Conservation (phyloP, 176 grass and related monocot genomes). For the Oryza rufipogon region DNA sequence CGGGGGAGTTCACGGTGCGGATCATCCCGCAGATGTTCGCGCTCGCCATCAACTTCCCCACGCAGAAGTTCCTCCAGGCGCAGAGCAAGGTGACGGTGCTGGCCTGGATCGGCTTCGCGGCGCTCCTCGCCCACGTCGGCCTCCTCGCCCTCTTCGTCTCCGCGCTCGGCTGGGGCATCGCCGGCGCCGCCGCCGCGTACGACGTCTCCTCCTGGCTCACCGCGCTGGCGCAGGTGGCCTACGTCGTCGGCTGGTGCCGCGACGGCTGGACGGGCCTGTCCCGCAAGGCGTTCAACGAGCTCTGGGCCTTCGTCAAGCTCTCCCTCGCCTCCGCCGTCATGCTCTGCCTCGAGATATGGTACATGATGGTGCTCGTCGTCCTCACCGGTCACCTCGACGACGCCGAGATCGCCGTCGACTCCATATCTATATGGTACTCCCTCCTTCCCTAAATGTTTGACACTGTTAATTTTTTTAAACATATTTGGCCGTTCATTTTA, state of each 20-base stretch:
- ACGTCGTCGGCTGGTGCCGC: slow-evolving; percentile 61
- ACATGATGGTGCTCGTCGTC: slow-evolving; percentile 94
- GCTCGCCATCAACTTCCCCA: slow-evolving; percentile 77
- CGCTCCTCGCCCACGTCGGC: slow-evolving; percentile 56
- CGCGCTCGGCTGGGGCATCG: slow-evolving; percentile 56
- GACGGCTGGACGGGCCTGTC: slow-evolving; percentile 78
- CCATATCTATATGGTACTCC: slow-evolving; percentile 52
- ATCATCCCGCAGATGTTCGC: slow-evolving; percentile 93
- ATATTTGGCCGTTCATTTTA: too few relatives aligned
- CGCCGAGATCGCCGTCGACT: slow-evolving; percentile 85
- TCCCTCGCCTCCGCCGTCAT: slow-evolving; percentile 75
- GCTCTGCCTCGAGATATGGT: slow-evolving; percentile 93
- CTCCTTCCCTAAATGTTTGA: too few relatives aligned
- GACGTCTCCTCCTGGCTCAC: slow-evolving; percentile 58
- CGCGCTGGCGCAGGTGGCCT: slow-evolving; percentile 61
- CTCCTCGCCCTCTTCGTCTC: slow-evolving; percentile 62
- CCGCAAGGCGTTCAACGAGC: slow-evolving; percentile 45
- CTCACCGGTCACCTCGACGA: slow-evolving; percentile 85
- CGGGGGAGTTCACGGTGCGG: slow-evolving; percentile 55
- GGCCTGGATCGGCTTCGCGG: slow-evolving; percentile 63
- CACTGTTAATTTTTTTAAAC: too few relatives aligned
- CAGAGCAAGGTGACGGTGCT: slow-evolving; percentile 78
- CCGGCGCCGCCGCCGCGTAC: slow-evolving; percentile 64
- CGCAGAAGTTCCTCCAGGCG: slow-evolving; percentile 89
- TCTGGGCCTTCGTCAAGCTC: slow-evolving; percentile 75